Conservation (phyloP, 345 rosid genomes). For the Capsella bursapastoris region DNA sequence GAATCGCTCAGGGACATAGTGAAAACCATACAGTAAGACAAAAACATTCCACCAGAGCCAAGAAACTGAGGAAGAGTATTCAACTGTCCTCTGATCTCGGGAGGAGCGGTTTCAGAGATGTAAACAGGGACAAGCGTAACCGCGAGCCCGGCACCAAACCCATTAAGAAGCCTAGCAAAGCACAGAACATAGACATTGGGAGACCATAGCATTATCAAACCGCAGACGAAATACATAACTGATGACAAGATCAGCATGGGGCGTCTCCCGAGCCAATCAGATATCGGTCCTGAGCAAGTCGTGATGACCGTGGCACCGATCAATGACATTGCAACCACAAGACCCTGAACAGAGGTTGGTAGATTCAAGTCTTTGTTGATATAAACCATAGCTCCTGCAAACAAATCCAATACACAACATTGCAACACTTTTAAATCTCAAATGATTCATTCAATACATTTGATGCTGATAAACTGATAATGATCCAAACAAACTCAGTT, state of each 20-base stretch:
- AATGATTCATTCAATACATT: background rate
- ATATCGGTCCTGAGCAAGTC: conserved; percentile 90
- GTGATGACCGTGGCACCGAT: conserved; percentile 92
- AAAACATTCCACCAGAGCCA: conserved; percentile 94
- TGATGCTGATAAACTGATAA: too few relatives aligned
- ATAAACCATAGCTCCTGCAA: conserved; percentile 83
- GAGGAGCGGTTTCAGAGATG: conserved; percentile 95
- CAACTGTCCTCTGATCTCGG: conserved; percentile 85
- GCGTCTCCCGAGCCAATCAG: conserved; percentile 95
- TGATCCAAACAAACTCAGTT: conserved; percentile 11
- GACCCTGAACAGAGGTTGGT: conserved; percentile 76
- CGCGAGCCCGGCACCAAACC: conserved; percentile 91
- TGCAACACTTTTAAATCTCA: background rate
- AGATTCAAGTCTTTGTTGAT: conserved; percentile 73
- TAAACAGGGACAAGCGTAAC: conserved; percentile 93
- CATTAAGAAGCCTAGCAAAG: conserved; percentile 82
- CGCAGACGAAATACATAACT: conserved; percentile 73
- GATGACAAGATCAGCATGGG: conserved; percentile 92
- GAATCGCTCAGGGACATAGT: conserved; percentile 72
- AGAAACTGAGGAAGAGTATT: conserved; percentile 96
- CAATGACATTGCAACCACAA: conserved; percentile 92
- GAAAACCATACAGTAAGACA: conserved; percentile 92
- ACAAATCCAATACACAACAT: conserved; percentile 14
- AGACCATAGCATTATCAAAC: conserved; percentile 92
- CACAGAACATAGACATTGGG: conserved; percentile 86